These are phyloP conservation scores for Penicillium sp. DNA, from an alignment of 2,329 filamentous ascomycete genomes.

Conservation along the genomic window DNA sequence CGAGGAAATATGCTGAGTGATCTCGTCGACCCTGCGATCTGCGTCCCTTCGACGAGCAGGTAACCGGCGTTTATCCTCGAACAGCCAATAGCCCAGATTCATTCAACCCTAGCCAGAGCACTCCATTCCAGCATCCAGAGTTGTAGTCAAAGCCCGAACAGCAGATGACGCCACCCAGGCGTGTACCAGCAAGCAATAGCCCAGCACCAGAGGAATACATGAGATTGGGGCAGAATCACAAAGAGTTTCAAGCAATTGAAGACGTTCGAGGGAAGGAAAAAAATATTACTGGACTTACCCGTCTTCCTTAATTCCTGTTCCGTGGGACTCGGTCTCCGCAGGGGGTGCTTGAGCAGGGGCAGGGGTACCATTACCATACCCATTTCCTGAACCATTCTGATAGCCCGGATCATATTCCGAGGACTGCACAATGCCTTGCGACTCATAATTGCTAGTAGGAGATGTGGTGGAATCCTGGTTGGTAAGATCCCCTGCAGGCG, in stretches of 20 bases:
- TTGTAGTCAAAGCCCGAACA: conserved; percentile 15
- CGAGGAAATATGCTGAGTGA: not conserved
- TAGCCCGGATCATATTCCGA: conserved; percentile 24
- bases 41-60: not conserved
- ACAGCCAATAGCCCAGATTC: conserved; percentile 2
- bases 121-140: conserved; percentile 8
- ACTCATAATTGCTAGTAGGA: conserved; percentile 27
- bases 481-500: conserved; percentile 31
- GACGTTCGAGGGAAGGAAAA: conserved; percentile 13
- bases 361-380: conserved; percentile 28
- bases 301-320: conserved; percentile 71
- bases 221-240: conserved; percentile 6
- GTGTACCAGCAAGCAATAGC: conserved; percentile 8
- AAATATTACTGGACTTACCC: conserved; percentile 64
- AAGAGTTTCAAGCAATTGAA: conserved; percentile 1
- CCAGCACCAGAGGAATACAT: conserved; percentile 7
- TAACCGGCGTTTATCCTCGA: not conserved
- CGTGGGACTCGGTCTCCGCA: conserved; percentile 35
- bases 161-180: conserved; percentile 18
- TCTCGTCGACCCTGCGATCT: not conserved
- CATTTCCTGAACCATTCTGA: conserved; percentile 27
- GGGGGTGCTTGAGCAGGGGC: conserved; percentile 17
- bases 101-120: conserved; percentile 3
- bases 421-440: conserved; percentile 22
- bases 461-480: conserved; percentile 33